Evolutionary conservation across 1,139 yeast genomes (phyloP), one percentile per base, ranked within the genome.

Genomic region (Lodderomyces theae): DNA sequence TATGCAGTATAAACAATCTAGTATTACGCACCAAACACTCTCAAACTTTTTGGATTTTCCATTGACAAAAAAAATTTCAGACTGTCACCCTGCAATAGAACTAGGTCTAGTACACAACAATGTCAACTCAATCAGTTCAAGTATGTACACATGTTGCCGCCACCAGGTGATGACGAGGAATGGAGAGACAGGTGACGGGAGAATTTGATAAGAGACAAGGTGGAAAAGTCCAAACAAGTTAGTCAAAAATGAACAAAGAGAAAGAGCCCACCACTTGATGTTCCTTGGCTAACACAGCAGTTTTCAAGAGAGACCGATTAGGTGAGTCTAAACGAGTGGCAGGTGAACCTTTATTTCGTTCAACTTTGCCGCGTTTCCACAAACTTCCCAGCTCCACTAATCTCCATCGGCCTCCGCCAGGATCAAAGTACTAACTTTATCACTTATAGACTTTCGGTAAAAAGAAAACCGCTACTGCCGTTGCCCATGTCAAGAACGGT

Each of bases 381-480:
- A n/a, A n/a, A n/a, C n/a, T n/a, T n/a, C n/a, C 12, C 6, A 24
- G 26, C 26, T 24, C 26, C 26, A 24, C 12, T 24, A 24, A n/a
- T n/a, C n/a, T n/a, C n/a, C n/a, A n/a, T n/a, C n/a, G n/a, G n/a
- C n/a, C n/a, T n/a, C n/a, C 8, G 22, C 8, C 8, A 19, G 5
- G 22, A 19, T 15, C 31, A 28, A 15, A 8, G 11, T 66, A 67
- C 74, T 66, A 68, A 66, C 72, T 46, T 43, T 38, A 19, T 30
- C 19, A 41, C 5, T 31, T 50, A 42, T 72, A 88, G 96, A 90
- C 97, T 76, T 92, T 92, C 80, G 98, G 98, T 79, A 92, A 92
- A 83, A 92, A 92, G 92, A 92, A 87, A 84, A 86, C 96, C 72
- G 98, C 98, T 68, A 92, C 98, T 67, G 98, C 98, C 71, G 98